Evolutionary conservation across 2,329 filamentous ascomycete genomes (phyloP), one percentile per base, ranked within the genome.

Genomic region (Aphanocladium album): DNA sequence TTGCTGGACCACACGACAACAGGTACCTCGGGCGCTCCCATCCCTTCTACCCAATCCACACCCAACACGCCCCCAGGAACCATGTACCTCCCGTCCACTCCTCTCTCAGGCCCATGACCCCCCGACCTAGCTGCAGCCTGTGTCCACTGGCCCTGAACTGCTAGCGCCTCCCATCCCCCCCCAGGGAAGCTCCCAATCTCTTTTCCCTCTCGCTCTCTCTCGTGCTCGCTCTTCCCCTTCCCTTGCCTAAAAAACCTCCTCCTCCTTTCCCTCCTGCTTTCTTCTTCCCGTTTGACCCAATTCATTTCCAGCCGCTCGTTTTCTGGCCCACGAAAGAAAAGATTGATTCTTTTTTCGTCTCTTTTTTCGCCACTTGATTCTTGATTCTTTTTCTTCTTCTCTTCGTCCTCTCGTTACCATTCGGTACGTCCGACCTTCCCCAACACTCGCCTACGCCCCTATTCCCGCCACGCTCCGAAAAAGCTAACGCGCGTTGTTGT

Each of bases 281-380:
- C 35, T 30, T 23, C 41, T 46, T 16, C 41, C 35, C 52, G 35
- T 50, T 46, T 50, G 35, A 39, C 43, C 52, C 43, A 60, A 45
- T 60, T 56, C 59, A 37, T 50, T 60, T 60, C 59, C 59, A 60
- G 59, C 59, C 59, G 59, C 59, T 60, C 59, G 59, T 60, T 60
- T 60, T 33, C 46, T 60, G 59, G 59, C 52, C 49, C 23, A 33
- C 43, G 45, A 50, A 55, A 50, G 27, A 54, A 49, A n/a, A 60
- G 52, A 39, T 14, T 51, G 33, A 47, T 30, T 39, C 30, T 21
- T 16, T 25, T 30, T 16, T 55, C 37, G 25, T 51, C 41, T 37
- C 17, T 30, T 60, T 60, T 60, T 23, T 21, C 21, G 9, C n/a
- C n/a, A n/a, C n/a, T 50, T 30, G 23, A 9, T 11, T 21, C 19